These are phyloP conservation scores for Erysimum cheiranthoides DNA, from an alignment of 345 rosid genomes.

Conservation along the genomic window DNA sequence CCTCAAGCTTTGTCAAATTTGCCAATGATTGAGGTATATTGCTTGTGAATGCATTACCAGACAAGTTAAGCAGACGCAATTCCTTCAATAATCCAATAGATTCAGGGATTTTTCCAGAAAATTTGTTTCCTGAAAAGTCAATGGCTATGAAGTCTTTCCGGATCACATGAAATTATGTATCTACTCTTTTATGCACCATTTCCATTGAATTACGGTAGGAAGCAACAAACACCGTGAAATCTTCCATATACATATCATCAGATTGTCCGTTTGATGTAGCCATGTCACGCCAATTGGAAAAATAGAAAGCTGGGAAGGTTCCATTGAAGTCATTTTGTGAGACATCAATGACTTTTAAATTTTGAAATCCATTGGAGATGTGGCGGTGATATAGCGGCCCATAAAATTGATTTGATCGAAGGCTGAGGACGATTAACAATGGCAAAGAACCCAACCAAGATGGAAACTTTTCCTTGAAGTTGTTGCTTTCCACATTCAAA, in stretches of 20 bases:
- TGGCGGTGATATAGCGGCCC: conserved; percentile 37
- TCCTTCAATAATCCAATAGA: conserved; percentile 17
- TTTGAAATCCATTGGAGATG: conserved; percentile 6
- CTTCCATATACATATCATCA: not conserved
- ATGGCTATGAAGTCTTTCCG: not conserved
- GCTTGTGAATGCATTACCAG: conserved; percentile 14
- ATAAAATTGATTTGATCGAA: conserved; percentile 48
- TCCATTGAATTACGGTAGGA: not conserved
- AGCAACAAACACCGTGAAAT: not conserved
- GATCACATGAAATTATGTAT: not conserved
- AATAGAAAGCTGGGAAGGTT: not conserved
- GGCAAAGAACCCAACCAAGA: conserved; percentile 45
- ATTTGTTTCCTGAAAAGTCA: conserved; percentile 24
- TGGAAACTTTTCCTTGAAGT: conserved; percentile 47
- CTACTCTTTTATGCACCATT: conserved; percentile 5
- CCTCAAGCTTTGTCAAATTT: conserved; percentile 9
- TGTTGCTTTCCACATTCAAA: conserved; percentile 47
- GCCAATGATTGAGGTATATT: conserved; percentile 9
- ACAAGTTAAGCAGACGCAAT: not conserved
- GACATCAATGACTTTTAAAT: conserved; percentile 51
- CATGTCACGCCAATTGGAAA: not conserved
- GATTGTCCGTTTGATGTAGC: not conserved
- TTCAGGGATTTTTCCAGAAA: conserved; percentile 8
- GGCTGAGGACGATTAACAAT: conserved; percentile 42
- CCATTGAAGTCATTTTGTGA: conserved; percentile 47